Conservation (phyloP, 371 early-diverging fungal genomes). For the Mucor plumbeus region DNA sequence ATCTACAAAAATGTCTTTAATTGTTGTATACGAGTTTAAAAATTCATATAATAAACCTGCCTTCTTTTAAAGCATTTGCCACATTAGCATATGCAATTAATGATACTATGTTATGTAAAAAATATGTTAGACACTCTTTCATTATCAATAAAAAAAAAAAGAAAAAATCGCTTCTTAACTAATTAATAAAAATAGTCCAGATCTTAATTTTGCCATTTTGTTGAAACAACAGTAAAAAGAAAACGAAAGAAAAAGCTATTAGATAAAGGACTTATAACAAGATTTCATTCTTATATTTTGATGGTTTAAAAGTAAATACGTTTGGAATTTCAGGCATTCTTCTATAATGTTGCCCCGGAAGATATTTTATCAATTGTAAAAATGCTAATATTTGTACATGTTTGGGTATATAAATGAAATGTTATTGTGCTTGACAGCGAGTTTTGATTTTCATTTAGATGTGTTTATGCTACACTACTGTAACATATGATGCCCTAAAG, state of each 20-base stretch:
- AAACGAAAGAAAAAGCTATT: not conserved
- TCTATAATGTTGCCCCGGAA: not conserved
- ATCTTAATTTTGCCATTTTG: constrained; percentile 14
- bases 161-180: not conserved
- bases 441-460: not conserved
- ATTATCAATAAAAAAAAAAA: not conserved
- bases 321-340: constrained; percentile 6
- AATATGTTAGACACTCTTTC: not conserved
- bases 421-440: not conserved
- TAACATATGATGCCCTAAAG: too few species aligned
- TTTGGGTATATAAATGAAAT: not conserved
- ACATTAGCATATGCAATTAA: constrained; percentile 15
- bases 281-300: constrained; percentile 7
- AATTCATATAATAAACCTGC: not conserved
- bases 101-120: constrained; percentile 4
- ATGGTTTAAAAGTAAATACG: constrained; percentile 18
- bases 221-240: not conserved
- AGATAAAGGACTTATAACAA: not conserved
- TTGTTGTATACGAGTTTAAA: not conserved
- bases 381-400: constrained; percentile 5
- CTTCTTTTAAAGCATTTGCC: constrained; percentile 16
- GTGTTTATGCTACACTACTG: too few species aligned
- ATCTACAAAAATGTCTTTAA: constrained; percentile 1
- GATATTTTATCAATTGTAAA: constrained; percentile 3
- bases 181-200: constrained; percentile 10